These are phyloP conservation scores for Acanthamoeba rhysodes DNA, from an alignment of 208 protist species.

Conservation along the genomic window DNA sequence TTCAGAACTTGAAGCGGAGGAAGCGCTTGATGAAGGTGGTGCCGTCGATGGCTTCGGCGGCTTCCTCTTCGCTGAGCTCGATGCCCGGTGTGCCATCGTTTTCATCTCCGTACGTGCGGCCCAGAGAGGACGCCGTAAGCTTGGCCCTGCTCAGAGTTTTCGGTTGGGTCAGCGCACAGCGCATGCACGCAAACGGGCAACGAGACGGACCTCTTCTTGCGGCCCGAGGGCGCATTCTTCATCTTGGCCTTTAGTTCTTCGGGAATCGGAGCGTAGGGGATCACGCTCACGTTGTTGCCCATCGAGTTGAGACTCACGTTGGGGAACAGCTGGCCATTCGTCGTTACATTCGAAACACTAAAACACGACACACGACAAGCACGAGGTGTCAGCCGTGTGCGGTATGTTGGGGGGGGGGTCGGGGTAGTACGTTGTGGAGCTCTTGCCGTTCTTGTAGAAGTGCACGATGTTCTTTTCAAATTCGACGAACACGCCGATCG, in stretches of 20 bases:
- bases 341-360: not conserved
- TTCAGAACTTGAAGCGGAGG: conserved; percentile 17
- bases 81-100: not conserved
- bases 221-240: not conserved
- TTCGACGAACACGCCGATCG: conserved; percentile 10
- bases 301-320: not conserved
- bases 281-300: not conserved
- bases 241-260: not conserved
- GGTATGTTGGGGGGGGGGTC: not conserved
- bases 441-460: conserved; percentile 58
- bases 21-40: conserved; percentile 66
- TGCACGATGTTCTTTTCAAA: conserved; percentile 25
- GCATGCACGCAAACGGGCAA: not conserved
- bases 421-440: not conserved
- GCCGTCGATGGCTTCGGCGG: conserved; percentile 21
- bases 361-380: not conserved
- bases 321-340: not conserved
- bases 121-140: not conserved
- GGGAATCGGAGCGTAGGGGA: not conserved
- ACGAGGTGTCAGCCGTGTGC: not conserved
- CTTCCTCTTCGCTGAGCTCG: not conserved
- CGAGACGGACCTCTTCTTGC: not conserved
- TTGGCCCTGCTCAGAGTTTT: not conserved
- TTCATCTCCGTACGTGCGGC: not conserved
- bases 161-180: too few species aligned